These are phyloP conservation scores for Sordariomycetes sp. DNA, from an alignment of 2,329 filamentous ascomycete genomes.

Conservation along the genomic window DNA sequence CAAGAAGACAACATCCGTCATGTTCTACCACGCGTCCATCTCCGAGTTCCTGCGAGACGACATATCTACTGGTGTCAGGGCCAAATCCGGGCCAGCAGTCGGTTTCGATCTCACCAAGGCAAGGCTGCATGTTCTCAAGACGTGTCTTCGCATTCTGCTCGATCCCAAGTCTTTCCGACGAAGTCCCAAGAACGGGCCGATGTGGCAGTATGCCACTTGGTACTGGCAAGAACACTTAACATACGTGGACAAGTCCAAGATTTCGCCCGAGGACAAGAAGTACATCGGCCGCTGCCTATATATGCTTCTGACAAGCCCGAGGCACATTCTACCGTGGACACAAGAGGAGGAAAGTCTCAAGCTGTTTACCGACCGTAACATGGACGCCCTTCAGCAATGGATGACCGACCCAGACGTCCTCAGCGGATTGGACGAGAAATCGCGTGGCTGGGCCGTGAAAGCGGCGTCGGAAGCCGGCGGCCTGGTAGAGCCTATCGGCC, in stretches of 20 bases:
- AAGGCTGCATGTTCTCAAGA: conserved; percentile 23
- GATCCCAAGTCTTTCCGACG: conserved; percentile 10
- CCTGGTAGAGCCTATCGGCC: conserved; percentile 25
- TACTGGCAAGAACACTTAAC: conserved; percentile 32
- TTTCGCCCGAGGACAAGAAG: conserved; percentile 18
- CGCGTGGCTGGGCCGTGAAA: conserved; percentile 17
- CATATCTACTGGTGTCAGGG: conserved; percentile 10
- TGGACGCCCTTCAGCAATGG: conserved; percentile 23
- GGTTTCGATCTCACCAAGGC: conserved; percentile 23
- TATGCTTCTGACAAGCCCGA: conserved; percentile 24
- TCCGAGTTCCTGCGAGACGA: conserved; percentile 25
- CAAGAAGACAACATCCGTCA: conserved; percentile 25
- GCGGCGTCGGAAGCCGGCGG: conserved; percentile 14
- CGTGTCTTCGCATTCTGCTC: conserved; percentile 27
- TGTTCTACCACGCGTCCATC: conserved; percentile 28
- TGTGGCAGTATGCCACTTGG: conserved; percentile 27
- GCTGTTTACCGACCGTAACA: conserved; percentile 27
- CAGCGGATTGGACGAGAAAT: conserved; percentile 16
- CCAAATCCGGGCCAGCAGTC: conserved; percentile 12
- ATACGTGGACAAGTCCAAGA: conserved; percentile 17
- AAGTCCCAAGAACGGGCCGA: neutral
- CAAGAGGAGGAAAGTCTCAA: conserved; percentile 30
- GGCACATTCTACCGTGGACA: conserved; percentile 26
- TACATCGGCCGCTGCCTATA: conserved; percentile 20
- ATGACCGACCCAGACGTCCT: conserved; percentile 21